Percentiles rank a stretch among this genome's conserved stretches.
These are phyloP conservation scores for Saussurea involucrata DNA, from an alignment of 129 eudicot species.

Conservation along the genomic window DNA sequence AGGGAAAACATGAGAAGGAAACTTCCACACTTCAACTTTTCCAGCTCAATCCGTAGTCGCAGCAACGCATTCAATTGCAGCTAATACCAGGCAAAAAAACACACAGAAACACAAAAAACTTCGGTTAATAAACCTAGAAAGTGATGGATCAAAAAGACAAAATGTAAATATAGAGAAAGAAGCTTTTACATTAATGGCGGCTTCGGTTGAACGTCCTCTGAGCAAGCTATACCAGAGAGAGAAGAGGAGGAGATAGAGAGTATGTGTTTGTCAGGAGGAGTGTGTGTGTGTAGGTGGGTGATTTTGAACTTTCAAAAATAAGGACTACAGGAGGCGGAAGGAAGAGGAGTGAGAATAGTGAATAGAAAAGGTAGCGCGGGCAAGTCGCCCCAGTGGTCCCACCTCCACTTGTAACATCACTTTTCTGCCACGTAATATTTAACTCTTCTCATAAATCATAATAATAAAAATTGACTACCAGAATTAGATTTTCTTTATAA, in stretches of 20 bases:
- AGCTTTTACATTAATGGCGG: conserved; percentile 27
- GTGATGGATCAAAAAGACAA: conserved; percentile 1
- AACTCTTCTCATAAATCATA: background rate
- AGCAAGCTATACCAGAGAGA: conserved; percentile 3
- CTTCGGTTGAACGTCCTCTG: conserved; percentile 8
- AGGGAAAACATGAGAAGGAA: background rate
- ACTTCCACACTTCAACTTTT: background rate
- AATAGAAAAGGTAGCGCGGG: conserved; percentile 21
- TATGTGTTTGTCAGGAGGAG: background rate
- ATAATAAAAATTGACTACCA: no score
- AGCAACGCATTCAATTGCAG: background rate
- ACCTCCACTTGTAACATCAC: conserved; percentile 5
- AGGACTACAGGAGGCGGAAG: background rate
- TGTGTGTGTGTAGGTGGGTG: conserved; percentile 1
- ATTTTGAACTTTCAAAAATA: conserved; percentile 38
- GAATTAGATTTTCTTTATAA: no score
- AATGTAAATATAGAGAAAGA: conserved; percentile 11
- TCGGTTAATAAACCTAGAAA: background rate
- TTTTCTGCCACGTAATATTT: conserved; percentile 1
- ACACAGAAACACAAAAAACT: conserved; percentile 4
- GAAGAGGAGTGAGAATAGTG: conserved; percentile 25
- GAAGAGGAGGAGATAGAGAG: background rate
- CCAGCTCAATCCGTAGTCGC: conserved; percentile 2
- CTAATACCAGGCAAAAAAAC: conserved; percentile 9
- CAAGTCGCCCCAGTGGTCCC: conserved; percentile 16